Percentiles rank a stretch among this genome's conserved stretches.
phyloP scores from a whole-genome alignment of 1,284 basidiomycete genomes.

The Cutaneotrichosporon daszewskae region DNA sequence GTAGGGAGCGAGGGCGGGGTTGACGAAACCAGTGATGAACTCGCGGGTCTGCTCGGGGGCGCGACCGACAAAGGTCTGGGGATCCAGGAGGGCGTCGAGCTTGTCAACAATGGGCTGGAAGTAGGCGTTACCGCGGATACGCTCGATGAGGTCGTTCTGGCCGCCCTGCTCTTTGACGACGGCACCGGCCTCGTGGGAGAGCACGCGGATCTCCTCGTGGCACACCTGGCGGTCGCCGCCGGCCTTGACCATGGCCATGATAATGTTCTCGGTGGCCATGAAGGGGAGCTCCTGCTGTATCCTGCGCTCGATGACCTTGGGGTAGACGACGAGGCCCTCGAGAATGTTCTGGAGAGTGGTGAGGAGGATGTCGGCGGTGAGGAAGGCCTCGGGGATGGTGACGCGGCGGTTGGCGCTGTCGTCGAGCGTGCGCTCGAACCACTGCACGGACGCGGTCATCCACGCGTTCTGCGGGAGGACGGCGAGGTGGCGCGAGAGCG shows the following conservation, averaged over 20 bases:
- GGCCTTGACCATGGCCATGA: conserved; percentile 94
- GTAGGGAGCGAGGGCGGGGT: conserved; percentile 68
- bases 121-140: conserved; percentile 64
- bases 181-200: conserved; percentile 91
- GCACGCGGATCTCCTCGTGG: conserved; percentile 90
- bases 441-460: conserved; percentile 86
- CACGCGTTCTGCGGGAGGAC: conserved; percentile 86
- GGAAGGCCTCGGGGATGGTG: conserved; percentile 92
- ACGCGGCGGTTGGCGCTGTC: conserved; percentile 96
- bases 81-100: conserved; percentile 60
- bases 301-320: conserved; percentile 84
- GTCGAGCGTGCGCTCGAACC: conserved; percentile 94
- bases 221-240: conserved; percentile 95
- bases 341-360: conserved; percentile 94
- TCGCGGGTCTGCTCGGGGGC: conserved; percentile 89
- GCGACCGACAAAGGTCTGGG: conserved; percentile 78
- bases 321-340: conserved; percentile 96
- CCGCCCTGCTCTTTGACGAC: conserved; percentile 94
- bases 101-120: conserved; percentile 55
- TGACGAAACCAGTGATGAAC: conserved; percentile 84
- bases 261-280: conserved; percentile 98
- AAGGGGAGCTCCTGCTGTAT: conserved; percentile 95
- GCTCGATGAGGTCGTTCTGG: conserved; percentile 92
- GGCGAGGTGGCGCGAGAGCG: conserved; percentile 87
- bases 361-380: conserved; percentile 93